Conservation (phyloP, 768 basidiomycete species). For the Pisolithus albus region DNA sequence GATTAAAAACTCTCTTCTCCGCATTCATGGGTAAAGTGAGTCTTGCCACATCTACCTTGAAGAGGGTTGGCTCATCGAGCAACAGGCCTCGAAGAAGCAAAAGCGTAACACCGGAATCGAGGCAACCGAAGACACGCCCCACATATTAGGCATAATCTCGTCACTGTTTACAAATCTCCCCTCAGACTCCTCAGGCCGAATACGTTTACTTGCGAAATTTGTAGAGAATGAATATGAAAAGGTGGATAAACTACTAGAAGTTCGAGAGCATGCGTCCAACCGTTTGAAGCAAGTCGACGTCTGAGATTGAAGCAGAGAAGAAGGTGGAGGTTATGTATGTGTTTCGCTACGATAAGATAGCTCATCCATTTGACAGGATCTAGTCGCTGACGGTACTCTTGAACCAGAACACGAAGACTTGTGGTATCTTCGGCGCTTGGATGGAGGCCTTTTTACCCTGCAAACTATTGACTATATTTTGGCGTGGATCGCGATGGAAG, state of each 20-base stretch:
- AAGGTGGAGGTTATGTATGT: slow-evolving; percentile 35
- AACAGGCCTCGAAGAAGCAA: slow-evolving; percentile 55
- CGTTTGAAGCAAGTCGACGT: slow-evolving; percentile 56
- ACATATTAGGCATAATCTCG: slow-evolving; percentile 81
- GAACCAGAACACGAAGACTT: slow-evolving; percentile 61
- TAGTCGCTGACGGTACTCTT: slow-evolving; percentile 50
- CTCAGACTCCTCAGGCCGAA: slow-evolving; percentile 74
- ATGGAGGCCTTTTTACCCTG: slow-evolving; percentile 80
- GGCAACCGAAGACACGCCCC: slow-evolving; percentile 76
- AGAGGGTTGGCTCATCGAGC: slow-evolving; percentile 9
- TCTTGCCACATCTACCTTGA: not conserved
- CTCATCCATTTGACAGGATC: slow-evolving; percentile 33
- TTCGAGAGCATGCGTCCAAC: slow-evolving; percentile 62
- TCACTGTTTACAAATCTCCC: slow-evolving; percentile 84
- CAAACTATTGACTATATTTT: slow-evolving; percentile 92
- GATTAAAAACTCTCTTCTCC: slow-evolving; percentile 85
- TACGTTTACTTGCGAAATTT: slow-evolving; percentile 86
- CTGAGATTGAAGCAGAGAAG: slow-evolving; percentile 64
- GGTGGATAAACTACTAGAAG: slow-evolving; percentile 85
- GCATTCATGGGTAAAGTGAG: slow-evolving; percentile 91
- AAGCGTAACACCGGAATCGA: slow-evolving; percentile 41
- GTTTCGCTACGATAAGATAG: not conserved
- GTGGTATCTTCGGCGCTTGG: slow-evolving; percentile 82
- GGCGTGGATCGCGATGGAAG: slow-evolving; percentile 96
- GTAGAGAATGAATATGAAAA: slow-evolving; percentile 92